phyloP scores from a whole-genome alignment of 768 basidiomycete species.

The Boletus edulis region DNA sequence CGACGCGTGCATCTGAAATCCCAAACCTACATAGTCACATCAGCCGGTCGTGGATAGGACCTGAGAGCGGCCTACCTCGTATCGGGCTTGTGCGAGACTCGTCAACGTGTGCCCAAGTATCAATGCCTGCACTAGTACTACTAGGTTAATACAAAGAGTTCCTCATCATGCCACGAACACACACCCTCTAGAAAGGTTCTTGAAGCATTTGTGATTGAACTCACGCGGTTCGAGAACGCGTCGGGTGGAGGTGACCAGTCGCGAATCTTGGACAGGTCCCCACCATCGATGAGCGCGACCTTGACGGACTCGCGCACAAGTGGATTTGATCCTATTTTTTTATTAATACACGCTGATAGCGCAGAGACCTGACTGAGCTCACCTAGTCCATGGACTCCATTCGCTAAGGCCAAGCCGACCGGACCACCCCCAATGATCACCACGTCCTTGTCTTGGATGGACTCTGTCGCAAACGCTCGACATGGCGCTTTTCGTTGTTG shows the following conservation, averaged over 20 bases:
- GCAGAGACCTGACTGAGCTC: constrained; percentile 19
- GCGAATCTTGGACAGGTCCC: constrained; percentile 65
- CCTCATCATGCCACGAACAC: constrained; percentile 1
- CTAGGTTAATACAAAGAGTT: background rate
- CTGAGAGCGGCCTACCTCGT: constrained; percentile 47
- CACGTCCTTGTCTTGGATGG: constrained; percentile 66
- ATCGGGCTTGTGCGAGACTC: constrained; percentile 63
- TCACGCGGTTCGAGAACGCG: constrained; percentile 79
- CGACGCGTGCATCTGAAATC: constrained; percentile 79
- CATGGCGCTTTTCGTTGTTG: constrained; percentile 1
- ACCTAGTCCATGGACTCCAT: constrained; percentile 88
- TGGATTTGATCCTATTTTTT: constrained; percentile 49
- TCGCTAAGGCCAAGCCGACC: constrained; percentile 85
- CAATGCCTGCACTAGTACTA: constrained; percentile 74
- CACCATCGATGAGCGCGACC: constrained; percentile 79
- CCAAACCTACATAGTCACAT: constrained; percentile 64
- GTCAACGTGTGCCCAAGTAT: constrained; percentile 80
- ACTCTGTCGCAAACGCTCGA: constrained; percentile 19
- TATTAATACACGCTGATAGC: background rate
- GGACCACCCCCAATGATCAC: constrained; percentile 96
- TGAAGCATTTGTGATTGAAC: constrained; percentile 79
- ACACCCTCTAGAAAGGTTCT: constrained; percentile 64
- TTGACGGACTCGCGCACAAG: constrained; percentile 50
- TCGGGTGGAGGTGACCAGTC: constrained; percentile 59
- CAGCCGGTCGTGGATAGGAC: background rate